Conservation (phyloP, 495 filamentous ascomycete species). For the Penicillium goetzii region DNA sequence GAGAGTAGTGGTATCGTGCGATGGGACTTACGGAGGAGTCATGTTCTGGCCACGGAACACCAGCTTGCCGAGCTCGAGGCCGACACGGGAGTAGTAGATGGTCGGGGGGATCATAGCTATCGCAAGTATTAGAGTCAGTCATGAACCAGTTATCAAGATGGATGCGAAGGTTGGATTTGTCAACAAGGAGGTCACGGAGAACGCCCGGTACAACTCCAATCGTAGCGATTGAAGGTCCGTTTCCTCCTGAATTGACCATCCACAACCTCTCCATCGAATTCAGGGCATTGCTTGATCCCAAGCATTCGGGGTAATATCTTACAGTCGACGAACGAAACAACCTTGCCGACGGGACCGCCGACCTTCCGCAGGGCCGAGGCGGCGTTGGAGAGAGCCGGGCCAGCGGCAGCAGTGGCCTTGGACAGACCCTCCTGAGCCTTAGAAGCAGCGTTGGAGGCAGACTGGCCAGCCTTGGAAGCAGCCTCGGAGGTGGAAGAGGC, state of each 20-base stretch:
- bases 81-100: constrained; percentile 90
- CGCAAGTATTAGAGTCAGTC: constrained; percentile 33
- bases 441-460: constrained; percentile 64
- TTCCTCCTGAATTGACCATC: neutral
- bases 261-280: constrained; percentile 9
- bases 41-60: constrained; percentile 90
- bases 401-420: constrained; percentile 77
- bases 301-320: constrained; percentile 45
- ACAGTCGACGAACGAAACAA: constrained; percentile 87
- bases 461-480: constrained; percentile 67
- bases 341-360: constrained; percentile 81
- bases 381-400: constrained; percentile 72
- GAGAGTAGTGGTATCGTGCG: neutral
- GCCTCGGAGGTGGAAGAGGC: constrained; percentile 72
- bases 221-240: constrained; percentile 18
- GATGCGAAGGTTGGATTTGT: constrained; percentile 17
- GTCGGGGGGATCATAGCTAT: constrained; percentile 83
- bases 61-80: constrained; percentile 80
- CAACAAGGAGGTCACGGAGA: constrained; percentile 28
- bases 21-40: constrained; percentile 80
- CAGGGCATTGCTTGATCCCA: neutral
- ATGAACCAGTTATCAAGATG: constrained; percentile 15
- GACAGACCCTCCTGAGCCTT: constrained; percentile 88
- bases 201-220: constrained; percentile 8
- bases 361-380: constrained; percentile 72